Evolutionary conservation across 805 yeast genomes (phyloP).

Genomic region (Wickerhamiella parazyma): DNA sequence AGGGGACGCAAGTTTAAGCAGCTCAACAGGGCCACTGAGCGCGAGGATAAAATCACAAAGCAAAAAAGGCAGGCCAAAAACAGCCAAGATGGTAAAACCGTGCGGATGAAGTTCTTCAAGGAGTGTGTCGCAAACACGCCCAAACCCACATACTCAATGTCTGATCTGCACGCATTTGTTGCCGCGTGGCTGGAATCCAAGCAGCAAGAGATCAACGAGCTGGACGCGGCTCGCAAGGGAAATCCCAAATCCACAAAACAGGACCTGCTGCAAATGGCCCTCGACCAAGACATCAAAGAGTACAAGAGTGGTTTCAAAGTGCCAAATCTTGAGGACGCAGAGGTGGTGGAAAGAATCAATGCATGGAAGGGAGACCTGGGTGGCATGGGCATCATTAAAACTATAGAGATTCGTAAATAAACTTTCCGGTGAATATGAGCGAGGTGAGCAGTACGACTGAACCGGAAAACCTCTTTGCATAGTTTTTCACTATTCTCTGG

Average conservation of each 20-base stretch:
- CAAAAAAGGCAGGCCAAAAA: conserved; percentile 42
- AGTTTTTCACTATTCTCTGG: neutral
- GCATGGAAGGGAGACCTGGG: conserved; percentile 78
- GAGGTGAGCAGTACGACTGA: conserved; percentile 12
- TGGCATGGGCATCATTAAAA: conserved; percentile 30
- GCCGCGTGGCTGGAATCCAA: conserved; percentile 49
- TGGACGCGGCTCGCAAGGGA: conserved; percentile 58
- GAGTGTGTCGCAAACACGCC: conserved; percentile 2
- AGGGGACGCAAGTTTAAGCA: conserved; percentile 81
- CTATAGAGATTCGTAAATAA: neutral
- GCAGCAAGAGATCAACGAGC: conserved; percentile 57
- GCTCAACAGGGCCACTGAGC: conserved; percentile 68
- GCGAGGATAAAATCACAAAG: conserved; percentile 57
- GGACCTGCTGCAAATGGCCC: conserved; percentile 46
- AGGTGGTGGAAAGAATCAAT: conserved; percentile 45
- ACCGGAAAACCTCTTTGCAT: conserved; percentile 3
- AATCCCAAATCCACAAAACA: conserved; percentile 71
- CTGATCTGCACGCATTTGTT: conserved; percentile 49
- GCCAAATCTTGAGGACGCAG: conserved; percentile 56
- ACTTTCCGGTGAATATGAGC: conserved; percentile 10
- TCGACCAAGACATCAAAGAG: conserved; percentile 46
- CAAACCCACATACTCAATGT: conserved; percentile 34
- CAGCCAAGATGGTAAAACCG: conserved; percentile 30
- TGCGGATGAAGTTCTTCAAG: conserved; percentile 14
- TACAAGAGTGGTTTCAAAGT: conserved; percentile 52